phyloP scores from a whole-genome alignment of 2,329 filamentous ascomycete genomes.

The Aspergillus sp. region DNA sequence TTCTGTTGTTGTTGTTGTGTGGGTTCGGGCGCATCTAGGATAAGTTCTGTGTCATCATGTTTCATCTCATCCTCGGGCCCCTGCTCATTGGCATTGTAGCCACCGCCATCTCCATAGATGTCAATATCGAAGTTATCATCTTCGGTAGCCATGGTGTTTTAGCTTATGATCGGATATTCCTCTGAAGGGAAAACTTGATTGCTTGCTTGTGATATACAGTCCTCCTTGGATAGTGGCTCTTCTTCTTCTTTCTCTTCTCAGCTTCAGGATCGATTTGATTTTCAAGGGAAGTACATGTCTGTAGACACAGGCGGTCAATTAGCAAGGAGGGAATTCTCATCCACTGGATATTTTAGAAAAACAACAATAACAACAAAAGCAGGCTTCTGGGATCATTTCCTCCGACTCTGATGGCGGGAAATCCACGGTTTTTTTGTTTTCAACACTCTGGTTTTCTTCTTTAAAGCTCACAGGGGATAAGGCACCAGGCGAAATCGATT shows the following conservation, averaged over 20 bases:
- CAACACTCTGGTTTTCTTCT: not conserved
- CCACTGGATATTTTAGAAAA: constrained; percentile 6
- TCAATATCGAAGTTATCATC: constrained; percentile 72
- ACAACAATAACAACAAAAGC: constrained; percentile 7
- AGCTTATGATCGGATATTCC: constrained; percentile 25
- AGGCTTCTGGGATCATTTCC: too few relatives aligned
- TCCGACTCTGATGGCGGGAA: too few relatives aligned
- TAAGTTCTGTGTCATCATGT: constrained; percentile 42
- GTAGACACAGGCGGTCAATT: constrained; percentile 40
- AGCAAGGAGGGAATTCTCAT: constrained; percentile 35
- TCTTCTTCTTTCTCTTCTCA: constrained; percentile 14
- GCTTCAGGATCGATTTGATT: constrained; percentile 28
- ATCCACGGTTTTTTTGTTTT: not conserved
- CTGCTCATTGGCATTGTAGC: constrained; percentile 49
- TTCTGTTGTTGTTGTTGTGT: constrained; percentile 24
- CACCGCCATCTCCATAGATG: constrained; percentile 64
- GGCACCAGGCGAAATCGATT: constrained; percentile 2
- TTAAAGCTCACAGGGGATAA: constrained; percentile 2
- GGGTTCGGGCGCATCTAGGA: constrained; percentile 40
- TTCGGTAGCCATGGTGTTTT: constrained; percentile 54
- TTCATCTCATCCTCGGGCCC: constrained; percentile 41
- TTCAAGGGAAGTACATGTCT: constrained; percentile 49
- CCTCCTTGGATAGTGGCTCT: constrained; percentile 22
- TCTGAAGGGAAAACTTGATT: constrained; percentile 25
- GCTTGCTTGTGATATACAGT: constrained; percentile 45